Evolutionary conservation across 2,329 filamentous ascomycete species (phyloP).

Genomic region (Talaromyces sp.): DNA sequence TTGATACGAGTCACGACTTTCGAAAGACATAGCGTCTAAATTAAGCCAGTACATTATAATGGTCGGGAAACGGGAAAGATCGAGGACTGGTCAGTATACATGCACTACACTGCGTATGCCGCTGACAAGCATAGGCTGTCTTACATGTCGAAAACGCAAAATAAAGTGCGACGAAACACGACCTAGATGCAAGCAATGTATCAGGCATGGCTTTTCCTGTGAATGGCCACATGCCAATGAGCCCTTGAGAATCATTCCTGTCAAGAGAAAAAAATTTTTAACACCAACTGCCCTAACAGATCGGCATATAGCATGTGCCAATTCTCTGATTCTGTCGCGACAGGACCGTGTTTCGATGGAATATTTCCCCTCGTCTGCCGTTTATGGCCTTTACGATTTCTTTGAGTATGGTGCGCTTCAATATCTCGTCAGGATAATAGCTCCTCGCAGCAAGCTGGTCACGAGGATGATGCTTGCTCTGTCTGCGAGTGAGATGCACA

Average conservation of each 20-base stretch:
- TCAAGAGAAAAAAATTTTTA: neutral
- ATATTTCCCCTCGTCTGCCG: slow-evolving; percentile 8
- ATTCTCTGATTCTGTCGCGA: slow-evolving; percentile 9
- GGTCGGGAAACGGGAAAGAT: neutral
- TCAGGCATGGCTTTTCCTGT: slow-evolving; percentile 10
- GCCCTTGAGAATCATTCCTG: neutral
- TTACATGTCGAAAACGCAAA: slow-evolving; percentile 10
- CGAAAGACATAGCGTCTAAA: neutral
- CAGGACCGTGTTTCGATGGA: slow-evolving; percentile 5
- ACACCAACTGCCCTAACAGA: slow-evolving; percentile 4
- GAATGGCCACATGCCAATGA: neutral
- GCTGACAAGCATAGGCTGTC: neutral
- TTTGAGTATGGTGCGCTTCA: slow-evolving; percentile 8
- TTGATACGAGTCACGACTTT: neutral
- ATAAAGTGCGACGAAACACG: slow-evolving; percentile 10
- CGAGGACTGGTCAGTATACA: slow-evolving; percentile 2
- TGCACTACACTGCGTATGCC: no score
- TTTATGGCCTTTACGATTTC: slow-evolving; percentile 11
- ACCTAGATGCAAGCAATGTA: slow-evolving; percentile 3
- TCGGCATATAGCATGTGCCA: slow-evolving; percentile 12
- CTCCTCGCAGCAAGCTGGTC: slow-evolving; percentile 9
- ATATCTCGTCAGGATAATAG: slow-evolving; percentile 6
- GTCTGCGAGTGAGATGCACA: slow-evolving; percentile 11
- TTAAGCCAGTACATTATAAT: neutral
- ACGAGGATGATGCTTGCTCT: slow-evolving; percentile 10